Conservation (phyloP, 2,329 filamentous ascomycete species). For the Arthroderma uncinatum region DNA sequence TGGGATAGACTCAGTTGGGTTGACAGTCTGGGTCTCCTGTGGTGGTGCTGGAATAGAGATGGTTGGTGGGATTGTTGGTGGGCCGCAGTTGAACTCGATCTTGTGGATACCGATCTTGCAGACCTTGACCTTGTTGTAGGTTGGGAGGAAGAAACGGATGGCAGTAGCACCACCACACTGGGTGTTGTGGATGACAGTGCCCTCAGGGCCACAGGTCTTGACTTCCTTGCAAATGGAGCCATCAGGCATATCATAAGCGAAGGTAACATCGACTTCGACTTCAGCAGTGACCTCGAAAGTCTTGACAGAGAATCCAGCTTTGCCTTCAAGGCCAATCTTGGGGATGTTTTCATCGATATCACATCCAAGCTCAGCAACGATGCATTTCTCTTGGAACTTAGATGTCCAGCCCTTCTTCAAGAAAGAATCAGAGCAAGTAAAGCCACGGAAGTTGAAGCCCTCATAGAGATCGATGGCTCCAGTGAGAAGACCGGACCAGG, state of each 20-base stretch:
- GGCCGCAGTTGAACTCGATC: constrained; percentile 62
- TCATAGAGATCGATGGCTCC: constrained; percentile 57
- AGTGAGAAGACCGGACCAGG: constrained; percentile 53
- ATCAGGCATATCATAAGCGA: constrained; percentile 79
- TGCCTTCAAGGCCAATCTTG: constrained; percentile 47
- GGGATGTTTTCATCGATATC: constrained; percentile 40
- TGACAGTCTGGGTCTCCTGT: constrained; percentile 49
- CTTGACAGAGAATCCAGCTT: constrained; percentile 59
- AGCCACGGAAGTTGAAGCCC: constrained; percentile 64
- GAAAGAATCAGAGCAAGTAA: constrained; percentile 53
- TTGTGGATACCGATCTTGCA: constrained; percentile 65
- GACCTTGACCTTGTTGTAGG: constrained; percentile 42
- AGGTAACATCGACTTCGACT: constrained; percentile 67
- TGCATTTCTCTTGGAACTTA: constrained; percentile 43
- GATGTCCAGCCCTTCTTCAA: constrained; percentile 17
- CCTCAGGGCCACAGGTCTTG: constrained; percentile 53
- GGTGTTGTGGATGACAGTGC: constrained; percentile 63
- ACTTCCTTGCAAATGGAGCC: constrained; percentile 72
- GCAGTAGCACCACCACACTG: constrained; percentile 87
- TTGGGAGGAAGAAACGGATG: constrained; percentile 58
- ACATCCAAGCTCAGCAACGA: constrained; percentile 43
- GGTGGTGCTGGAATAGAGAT: constrained; percentile 69
- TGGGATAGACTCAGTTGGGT: constrained; percentile 69
- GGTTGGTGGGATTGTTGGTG: constrained; percentile 27
- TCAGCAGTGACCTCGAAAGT: constrained; percentile 62